Conservation (phyloP, 2,329 filamentous ascomycete genomes). For the Apiospora koreana region DNA sequence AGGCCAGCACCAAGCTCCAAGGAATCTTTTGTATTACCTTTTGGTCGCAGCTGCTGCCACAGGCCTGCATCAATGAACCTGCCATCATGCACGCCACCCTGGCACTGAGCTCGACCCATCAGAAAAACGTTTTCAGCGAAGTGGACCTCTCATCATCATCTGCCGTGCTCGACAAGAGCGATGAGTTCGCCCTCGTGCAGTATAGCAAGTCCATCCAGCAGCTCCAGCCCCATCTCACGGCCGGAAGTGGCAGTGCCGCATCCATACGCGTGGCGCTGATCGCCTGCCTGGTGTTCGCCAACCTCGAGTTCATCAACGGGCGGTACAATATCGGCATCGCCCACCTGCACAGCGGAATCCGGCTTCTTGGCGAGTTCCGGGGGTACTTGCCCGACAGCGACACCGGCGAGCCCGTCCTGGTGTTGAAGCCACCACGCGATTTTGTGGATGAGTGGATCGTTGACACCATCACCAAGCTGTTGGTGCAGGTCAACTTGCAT, state of each 20-base stretch:
- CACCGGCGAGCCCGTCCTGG: constrained; percentile 13
- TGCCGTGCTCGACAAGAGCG: constrained; percentile 17
- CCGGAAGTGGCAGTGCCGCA: constrained; percentile 17
- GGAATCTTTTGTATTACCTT: constrained; percentile 39
- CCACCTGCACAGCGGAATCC: constrained; percentile 46
- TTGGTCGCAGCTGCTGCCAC: constrained; percentile 40
- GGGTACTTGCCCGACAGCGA: constrained; percentile 10
- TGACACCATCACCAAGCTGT: constrained; percentile 38
- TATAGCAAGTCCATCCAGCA: constrained; percentile 39
- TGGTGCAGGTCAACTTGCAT: constrained; percentile 33
- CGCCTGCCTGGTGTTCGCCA: constrained; percentile 38
- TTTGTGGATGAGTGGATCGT: constrained; percentile 44
- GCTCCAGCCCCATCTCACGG: constrained; percentile 35
- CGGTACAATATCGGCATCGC: constrained; percentile 36
- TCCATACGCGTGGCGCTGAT: constrained; percentile 40
- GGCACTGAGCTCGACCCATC: constrained; percentile 39
- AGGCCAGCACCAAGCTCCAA: constrained; percentile 37
- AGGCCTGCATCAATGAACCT: constrained; percentile 37
- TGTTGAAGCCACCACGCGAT: constrained; percentile 21
- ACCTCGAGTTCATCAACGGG: constrained; percentile 37
- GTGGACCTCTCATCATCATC: background rate
- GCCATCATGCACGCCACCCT: constrained; percentile 42
- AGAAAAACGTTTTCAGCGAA: constrained; percentile 19
- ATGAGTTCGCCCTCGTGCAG: constrained; percentile 32
- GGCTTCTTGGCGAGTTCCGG: constrained; percentile 33